A percentile compares a stretch with the other conserved stretches of the same genome.
These are phyloP conservation scores for Epichloe scottii DNA, from an alignment of 2,329 filamentous ascomycete species.

Conservation along the genomic window DNA sequence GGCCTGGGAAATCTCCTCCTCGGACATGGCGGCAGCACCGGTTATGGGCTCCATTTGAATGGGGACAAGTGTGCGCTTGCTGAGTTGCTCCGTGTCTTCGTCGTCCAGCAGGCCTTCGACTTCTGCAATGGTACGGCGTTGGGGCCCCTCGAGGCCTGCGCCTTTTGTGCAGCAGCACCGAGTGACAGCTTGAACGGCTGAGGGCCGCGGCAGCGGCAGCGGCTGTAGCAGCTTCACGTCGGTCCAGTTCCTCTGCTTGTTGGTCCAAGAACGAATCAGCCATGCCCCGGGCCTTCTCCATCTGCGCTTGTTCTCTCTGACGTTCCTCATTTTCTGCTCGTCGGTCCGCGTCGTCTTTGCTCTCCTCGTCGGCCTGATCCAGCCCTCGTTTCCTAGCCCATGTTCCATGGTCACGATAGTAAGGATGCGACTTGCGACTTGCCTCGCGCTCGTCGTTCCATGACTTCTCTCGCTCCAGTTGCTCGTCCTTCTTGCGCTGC, in stretches of 20 bases:
- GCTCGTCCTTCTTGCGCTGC: slow-evolving; percentile 55
- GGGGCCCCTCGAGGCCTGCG: slow-evolving; percentile 42
- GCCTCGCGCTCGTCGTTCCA: slow-evolving; percentile 88
- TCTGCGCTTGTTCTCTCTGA: slow-evolving; percentile 54
- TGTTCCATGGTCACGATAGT: slow-evolving; percentile 73
- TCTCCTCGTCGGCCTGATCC: slow-evolving; percentile 61
- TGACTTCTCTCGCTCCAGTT: slow-evolving; percentile 49
- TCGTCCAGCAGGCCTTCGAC: slow-evolving; percentile 91
- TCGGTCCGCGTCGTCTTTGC: slow-evolving; percentile 72
- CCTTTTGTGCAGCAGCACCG: slow-evolving; percentile 71
- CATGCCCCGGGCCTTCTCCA: slow-evolving; percentile 69
- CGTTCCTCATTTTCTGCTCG: slow-evolving; percentile 64
- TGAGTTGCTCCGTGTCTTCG: slow-evolving; percentile 67
- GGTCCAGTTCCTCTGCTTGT: slow-evolving; percentile 65
- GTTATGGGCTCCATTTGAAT: slow-evolving; percentile 67
- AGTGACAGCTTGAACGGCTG: slow-evolving; percentile 88
- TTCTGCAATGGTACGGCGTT: slow-evolving; percentile 75
- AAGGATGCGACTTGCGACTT: slow-evolving; percentile 58
- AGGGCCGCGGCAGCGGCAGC: slow-evolving; percentile 25
- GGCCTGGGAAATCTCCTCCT: slow-evolving; percentile 77
- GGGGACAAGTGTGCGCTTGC: slow-evolving; percentile 65
- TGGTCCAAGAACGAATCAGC: slow-evolving; percentile 84
- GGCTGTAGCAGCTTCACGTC: slow-evolving; percentile 26
- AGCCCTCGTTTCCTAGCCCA: slow-evolving; percentile 74
- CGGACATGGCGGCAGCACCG: slow-evolving; percentile 53